A percentile compares a stretch with the other conserved stretches of the same genome.
phyloP scores from a whole-genome alignment of 805 yeast species.

The Teunomyces tritomae region DNA sequence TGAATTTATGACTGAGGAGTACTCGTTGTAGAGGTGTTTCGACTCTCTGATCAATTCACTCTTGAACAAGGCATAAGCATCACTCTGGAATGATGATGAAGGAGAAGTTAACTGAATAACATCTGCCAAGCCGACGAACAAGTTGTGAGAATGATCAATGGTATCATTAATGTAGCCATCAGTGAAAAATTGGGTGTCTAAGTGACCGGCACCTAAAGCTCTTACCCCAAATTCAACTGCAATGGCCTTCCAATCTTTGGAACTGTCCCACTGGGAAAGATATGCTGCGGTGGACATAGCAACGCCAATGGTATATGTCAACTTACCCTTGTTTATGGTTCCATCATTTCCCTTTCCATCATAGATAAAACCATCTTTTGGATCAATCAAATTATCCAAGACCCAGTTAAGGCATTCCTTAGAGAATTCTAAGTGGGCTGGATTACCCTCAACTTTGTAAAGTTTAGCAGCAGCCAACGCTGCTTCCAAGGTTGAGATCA shows the following conservation, averaged over 20 bases:
- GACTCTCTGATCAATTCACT: constrained; percentile 18
- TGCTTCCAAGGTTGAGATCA: constrained; percentile 27
- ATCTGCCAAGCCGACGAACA: constrained; percentile 24
- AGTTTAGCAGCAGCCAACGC: constrained; percentile 25
- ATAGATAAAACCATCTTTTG: constrained; percentile 20
- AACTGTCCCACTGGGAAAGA: constrained; percentile 9
- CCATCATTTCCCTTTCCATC: constrained; percentile 19
- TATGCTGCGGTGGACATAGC: constrained; percentile 21
- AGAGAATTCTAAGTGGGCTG: constrained; percentile 13
- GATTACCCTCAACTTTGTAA: constrained; percentile 12
- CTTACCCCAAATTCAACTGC: constrained; percentile 14
- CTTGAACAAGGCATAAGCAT: constrained; percentile 17
- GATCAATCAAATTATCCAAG: constrained; percentile 16
- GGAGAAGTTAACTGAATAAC: constrained; percentile 15
- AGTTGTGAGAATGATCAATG: constrained; percentile 18
- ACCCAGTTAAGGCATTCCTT: constrained; percentile 16
- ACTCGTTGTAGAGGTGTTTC: constrained; percentile 17
- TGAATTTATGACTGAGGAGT: constrained; percentile 7
- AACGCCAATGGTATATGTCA: constrained; percentile 25
- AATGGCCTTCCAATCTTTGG: constrained; percentile 16
- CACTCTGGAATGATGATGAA: constrained; percentile 9
- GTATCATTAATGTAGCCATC: constrained; percentile 23
- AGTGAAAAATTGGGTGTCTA: constrained; percentile 18
- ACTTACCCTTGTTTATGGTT: constrained; percentile 23
- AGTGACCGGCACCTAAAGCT: constrained; percentile 9